phyloP scores from a whole-genome alignment of 495 filamentous ascomycete genomes.

The Aspergillus baeticus region DNA sequence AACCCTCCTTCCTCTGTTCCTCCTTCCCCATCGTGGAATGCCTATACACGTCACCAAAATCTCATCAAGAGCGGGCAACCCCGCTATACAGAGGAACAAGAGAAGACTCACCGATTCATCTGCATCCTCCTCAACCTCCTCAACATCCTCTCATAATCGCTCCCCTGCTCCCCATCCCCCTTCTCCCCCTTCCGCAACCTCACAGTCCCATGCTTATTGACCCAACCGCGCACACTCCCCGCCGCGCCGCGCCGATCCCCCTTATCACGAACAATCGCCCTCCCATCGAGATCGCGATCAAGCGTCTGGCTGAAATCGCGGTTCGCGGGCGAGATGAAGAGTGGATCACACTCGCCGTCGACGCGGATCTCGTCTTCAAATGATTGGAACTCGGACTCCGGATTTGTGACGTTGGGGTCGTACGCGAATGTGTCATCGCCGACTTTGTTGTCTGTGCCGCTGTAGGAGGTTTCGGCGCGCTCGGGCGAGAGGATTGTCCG shows the following conservation, averaged over 20 bases:
- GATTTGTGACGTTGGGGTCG: conserved; percentile 6
- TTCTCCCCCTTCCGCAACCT: background rate
- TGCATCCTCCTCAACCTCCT: conserved; percentile 15
- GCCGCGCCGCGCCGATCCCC: background rate
- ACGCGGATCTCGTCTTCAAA: background rate
- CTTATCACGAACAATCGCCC: background rate
- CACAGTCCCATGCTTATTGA: conserved; percentile 7
- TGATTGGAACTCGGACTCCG: conserved; percentile 4
- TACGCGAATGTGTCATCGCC: conserved; percentile 3
- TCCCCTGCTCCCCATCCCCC: background rate
- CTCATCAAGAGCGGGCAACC: background rate
- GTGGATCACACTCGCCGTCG: conserved; percentile 2
- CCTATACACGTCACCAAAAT: background rate
- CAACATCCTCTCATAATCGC: conserved; percentile 14
- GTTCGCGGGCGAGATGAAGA: conserved; percentile 13
- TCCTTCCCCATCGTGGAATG: background rate
- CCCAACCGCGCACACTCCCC: conserved; percentile 13
- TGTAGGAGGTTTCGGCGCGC: conserved; percentile 11
- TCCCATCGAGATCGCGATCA: background rate
- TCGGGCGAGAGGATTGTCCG: conserved; percentile 8
- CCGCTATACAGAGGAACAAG: background rate
- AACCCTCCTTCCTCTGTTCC: background rate
- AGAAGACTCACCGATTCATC: conserved; percentile 5
- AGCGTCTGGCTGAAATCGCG: background rate
- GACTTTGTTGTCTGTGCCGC: conserved; percentile 14